Evolutionary conservation across 164 flowering plant genomes (phyloP), one percentile per base, ranked within the genome.

Genomic region (Hamamelis virginiana): DNA sequence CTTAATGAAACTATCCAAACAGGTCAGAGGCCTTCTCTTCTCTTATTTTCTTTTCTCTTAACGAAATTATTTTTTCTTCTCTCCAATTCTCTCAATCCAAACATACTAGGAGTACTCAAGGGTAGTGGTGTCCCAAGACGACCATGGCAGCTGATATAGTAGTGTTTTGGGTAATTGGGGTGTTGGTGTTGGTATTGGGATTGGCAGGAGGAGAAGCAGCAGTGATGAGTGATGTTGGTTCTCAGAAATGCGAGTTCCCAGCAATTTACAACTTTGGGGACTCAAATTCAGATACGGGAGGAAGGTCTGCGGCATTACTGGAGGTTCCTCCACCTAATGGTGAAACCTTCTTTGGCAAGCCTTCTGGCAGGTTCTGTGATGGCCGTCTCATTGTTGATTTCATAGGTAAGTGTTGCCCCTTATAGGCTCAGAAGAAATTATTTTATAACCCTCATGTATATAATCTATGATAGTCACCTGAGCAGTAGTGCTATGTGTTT

Each of bases 261-360:
- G 86, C 86, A 0, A 76, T 86, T 0, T 86, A 60, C 77, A 86
- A 84, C 48, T 75, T 75, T 45, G 78, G 78, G 0, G 89, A 85
- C 70, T 86, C 89, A 9, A 86, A 86, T 69, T 86, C 87, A 0
- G 89, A 80, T 27, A 84, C 87, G 0, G 87, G 86, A 0, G 78
- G 69, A 1, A 70, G 60, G 9, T 80, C 84, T 0, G 85, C 86
- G 0, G 84, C 78, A 1, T 50, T 80, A n/a, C 9, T 8, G 8
- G 67, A 62, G 3, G 48, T 79, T 2, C 70, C 57, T 60, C 73
- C 70, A 5, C 87, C 86, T 3, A 78, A 72, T 47, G 85, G 85
- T 13, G 69, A 69, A 48, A 66, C 83, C 4, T 80, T 71, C 74
- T 80, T 83, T 59, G 72, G 74, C 8, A 67, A 68, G 53, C 81